Base-by-base conservation (phyloP, 192 early-diverging fungal genomes). In the Geranomyces variabilis region DNA sequence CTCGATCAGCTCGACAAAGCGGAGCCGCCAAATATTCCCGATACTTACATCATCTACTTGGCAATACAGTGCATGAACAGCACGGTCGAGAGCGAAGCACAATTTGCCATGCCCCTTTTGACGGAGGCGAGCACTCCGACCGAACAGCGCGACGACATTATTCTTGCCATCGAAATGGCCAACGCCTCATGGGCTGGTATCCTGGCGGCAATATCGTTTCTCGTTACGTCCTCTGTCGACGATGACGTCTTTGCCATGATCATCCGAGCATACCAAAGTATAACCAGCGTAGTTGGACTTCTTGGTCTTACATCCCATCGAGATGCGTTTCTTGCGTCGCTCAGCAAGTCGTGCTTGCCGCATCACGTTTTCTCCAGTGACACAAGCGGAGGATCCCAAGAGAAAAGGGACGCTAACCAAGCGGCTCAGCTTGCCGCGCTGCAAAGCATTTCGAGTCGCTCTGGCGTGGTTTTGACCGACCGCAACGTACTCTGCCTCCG, bases 1-100 rank as follows among this genome's bases (percentile, higher is more conserved):
- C 78, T 96, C 60, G 92, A 94, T 79, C 93, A 94, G 77, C 84
- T 99, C 31, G 97, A 99, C 74, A 98, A 97, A 76, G 79, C 86
- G 9, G 95, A 96, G 15, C 90, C 95, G 22, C 97, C 97, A 4
- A 57, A 75, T 0, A 86, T 96, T 24, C 95, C 97, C 0, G 94
- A 95, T 24, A 92, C 90, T 3, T 99, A 99, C 70, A 69, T 94
- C 44, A 89, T 91, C 47, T 90, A 89, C 66, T 79, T 98, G 13
- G 86, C 92, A 0, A 77, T 94, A n/a, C 72, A 88, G 19, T 88
- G 90, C 63, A 70, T 96, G 8, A 80, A 84, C 33, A 86, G 79
- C 0, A 84, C 91, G 14, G 93, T 86, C 9, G 93, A 95, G 31
- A 87, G 85, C 5, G 78, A 95, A 62, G 89, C 91, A 12, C 76